Percentiles rank a stretch among this genome's conserved stretches.
Evolutionary conservation across 2,329 filamentous ascomycete species (phyloP).

Genomic region (Rachicladosporium sp.): DNA sequence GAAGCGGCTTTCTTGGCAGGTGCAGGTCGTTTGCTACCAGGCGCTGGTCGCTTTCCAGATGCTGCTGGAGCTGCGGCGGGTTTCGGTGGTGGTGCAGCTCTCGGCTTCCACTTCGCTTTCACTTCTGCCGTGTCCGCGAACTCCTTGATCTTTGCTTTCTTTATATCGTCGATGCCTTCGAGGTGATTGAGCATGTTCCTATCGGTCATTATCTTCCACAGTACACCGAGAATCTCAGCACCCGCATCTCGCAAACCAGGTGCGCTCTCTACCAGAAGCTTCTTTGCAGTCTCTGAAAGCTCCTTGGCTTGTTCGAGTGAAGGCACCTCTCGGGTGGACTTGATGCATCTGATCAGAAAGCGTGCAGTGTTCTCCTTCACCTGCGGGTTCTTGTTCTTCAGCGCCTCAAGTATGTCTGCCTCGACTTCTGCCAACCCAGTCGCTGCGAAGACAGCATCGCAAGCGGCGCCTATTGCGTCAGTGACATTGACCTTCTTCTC

Average conservation of each 20-base stretch:
- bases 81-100: conserved; percentile 53
- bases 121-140: conserved; percentile 72
- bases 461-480: conserved; percentile 73
- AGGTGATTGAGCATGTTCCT: conserved; percentile 87
- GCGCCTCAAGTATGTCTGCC: conserved; percentile 76
- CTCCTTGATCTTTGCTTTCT: conserved; percentile 92
- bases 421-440: conserved; percentile 72
- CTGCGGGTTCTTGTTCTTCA: conserved; percentile 92
- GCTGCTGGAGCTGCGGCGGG: conserved; percentile 35
- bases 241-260: conserved; percentile 77
- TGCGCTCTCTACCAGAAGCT: conserved; percentile 78
- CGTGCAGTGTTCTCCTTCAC: conserved; percentile 92
- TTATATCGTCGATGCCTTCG: conserved; percentile 86
- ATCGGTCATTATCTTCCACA: conserved; percentile 99
- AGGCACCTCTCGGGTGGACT: conserved; percentile 72
- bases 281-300: conserved; percentile 81
- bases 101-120: conserved; percentile 84
- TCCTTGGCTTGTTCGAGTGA: conserved; percentile 69
- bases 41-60: conserved; percentile 40
- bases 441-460: conserved; percentile 57
- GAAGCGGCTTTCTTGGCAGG: conserved; percentile 36
- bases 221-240: conserved; percentile 79
- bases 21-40: conserved; percentile 34
- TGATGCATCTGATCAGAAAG: conserved; percentile 80
- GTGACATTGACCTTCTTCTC: conserved; percentile 89